Base-by-base conservation (phyloP, 2,329 filamentous ascomycete species). In the Fusarium sp. region DNA sequence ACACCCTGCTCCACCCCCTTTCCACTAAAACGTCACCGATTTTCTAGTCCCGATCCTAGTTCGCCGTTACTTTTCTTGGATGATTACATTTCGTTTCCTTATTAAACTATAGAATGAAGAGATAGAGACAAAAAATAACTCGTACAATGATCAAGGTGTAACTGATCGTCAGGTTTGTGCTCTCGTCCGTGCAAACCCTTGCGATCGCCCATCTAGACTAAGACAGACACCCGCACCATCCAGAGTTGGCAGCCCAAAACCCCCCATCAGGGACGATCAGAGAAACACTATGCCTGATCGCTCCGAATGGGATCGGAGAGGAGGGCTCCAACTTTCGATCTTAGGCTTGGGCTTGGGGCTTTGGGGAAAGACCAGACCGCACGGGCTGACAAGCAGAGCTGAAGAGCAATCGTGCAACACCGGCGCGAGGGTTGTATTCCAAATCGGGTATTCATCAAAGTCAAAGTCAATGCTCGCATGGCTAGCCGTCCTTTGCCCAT, bases 41-140 rank as follows among this genome's bases (percentile, higher is more conserved):
- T 39, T 38, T 73, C 59, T 75, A 71, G 66, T 53, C 70, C 62
- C 59, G 57, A 70, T 70, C 62, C 66, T 70, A 70, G 56, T 72
- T 63, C 60, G 42, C 20, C 47, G 41, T 53, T 68, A 41, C 50
- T 58, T 36, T 32, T 47, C 30, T 44, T 64, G 59, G 44, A 41
- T 70, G 59, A 32, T 51, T 56, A 68, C 53, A 50, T 48, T 59
- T 66, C 63, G 67, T 72, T 53, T 70, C 24, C 57, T 53, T 48
- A 41, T 65, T 70, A 54, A 65, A 61, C 32, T 54, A 54, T 54
- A 30, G 60, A 36, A 28, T 56, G 32, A 45, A 65, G 48, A 51
- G 17, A 51, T 24, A 51, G 48, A 35, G 48, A 51, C 35, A 28
- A 39, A 48, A 41, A 47, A 32, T 24, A 24, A 38, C 54, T 70